phyloP scores from a whole-genome alignment of 2,329 filamentous ascomycete genomes.

The Chaetomiaceae sp. region DNA sequence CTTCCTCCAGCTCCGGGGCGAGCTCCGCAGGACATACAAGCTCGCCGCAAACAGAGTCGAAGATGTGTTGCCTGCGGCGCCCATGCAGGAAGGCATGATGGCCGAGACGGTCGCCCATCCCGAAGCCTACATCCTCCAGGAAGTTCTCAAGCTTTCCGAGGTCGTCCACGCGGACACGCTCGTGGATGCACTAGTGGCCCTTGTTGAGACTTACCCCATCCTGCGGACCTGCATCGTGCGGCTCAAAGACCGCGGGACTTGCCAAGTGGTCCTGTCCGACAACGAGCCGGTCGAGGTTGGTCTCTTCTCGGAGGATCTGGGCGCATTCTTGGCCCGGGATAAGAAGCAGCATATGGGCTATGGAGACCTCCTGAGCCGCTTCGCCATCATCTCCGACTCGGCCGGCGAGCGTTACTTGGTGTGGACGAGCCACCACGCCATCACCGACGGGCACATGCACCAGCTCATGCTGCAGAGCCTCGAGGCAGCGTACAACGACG shows the following conservation, averaged over 20 bases:
- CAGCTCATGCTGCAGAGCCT: background rate
- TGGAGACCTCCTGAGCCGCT: background rate
- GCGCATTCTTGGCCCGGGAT: background rate
- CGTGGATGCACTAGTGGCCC: background rate
- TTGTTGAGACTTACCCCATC: constrained; percentile 4
- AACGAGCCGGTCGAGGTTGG: background rate
- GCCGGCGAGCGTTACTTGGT: background rate
- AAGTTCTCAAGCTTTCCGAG: background rate
- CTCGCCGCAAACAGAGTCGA: background rate
- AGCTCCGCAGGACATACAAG: background rate
- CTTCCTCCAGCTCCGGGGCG: background rate
- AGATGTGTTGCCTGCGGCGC: constrained; percentile 1
- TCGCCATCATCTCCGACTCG: background rate
- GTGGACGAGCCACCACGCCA: constrained; percentile 1
- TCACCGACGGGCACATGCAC: background rate
- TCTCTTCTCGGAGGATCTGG: background rate
- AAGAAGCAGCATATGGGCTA: background rate
- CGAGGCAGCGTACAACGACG: background rate
- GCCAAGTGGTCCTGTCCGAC: background rate
- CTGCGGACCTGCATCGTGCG: constrained; percentile 5
- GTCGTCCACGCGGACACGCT: background rate
- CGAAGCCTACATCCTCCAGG: constrained; percentile 6
- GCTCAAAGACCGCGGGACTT: background rate
- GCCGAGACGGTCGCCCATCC: background rate
- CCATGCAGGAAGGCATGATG: constrained; percentile 13